Percentiles rank a stretch among this genome's conserved stretches.
These are phyloP conservation scores for Taphrina wiesneri DNA, from an alignment of 1,139 yeast species.

Conservation along the genomic window DNA sequence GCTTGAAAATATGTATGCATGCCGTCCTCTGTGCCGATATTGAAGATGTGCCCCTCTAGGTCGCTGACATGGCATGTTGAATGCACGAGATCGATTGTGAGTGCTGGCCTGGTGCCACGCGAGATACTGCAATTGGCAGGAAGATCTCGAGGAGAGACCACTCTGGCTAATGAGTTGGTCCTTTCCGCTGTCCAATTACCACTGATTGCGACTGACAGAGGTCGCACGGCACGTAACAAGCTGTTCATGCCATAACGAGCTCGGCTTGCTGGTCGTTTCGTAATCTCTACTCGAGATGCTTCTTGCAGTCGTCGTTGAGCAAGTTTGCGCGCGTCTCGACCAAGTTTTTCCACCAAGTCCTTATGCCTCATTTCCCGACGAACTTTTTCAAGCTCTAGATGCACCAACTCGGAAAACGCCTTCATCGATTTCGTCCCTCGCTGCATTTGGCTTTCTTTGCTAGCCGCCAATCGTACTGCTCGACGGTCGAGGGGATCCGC, in stretches of 20 bases:
- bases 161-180: neutral
- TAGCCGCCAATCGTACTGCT: slow-evolving; percentile 8
- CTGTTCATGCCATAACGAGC: slow-evolving; percentile 43
- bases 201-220: slow-evolving; percentile 49
- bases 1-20: slow-evolving; percentile 73
- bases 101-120: slow-evolving; percentile 26
- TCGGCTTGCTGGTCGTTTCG: slow-evolving; percentile 36
- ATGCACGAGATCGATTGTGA: slow-evolving; percentile 28
- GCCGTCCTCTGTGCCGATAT: slow-evolving; percentile 57
- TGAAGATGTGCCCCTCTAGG: slow-evolving; percentile 54
- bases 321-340: slow-evolving; percentile 7
- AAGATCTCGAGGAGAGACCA: slow-evolving; percentile 47
- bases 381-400: slow-evolving; percentile 54
- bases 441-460: neutral
- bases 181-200: slow-evolving; percentile 25
- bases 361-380: slow-evolving; percentile 55
- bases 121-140: slow-evolving; percentile 47
- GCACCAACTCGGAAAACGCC: slow-evolving; percentile 53
- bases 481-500: slow-evolving; percentile 40
- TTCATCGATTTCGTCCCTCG: slow-evolving; percentile 11
- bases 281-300: slow-evolving; percentile 36
- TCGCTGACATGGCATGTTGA: slow-evolving; percentile 38
- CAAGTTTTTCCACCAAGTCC: slow-evolving; percentile 50
- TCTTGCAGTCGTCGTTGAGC: slow-evolving; percentile 33
- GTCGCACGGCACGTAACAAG: slow-evolving; percentile 49